Conservation (phyloP, 1,284 basidiomycete genomes). For the Moesziomyces antarcticus region DNA sequence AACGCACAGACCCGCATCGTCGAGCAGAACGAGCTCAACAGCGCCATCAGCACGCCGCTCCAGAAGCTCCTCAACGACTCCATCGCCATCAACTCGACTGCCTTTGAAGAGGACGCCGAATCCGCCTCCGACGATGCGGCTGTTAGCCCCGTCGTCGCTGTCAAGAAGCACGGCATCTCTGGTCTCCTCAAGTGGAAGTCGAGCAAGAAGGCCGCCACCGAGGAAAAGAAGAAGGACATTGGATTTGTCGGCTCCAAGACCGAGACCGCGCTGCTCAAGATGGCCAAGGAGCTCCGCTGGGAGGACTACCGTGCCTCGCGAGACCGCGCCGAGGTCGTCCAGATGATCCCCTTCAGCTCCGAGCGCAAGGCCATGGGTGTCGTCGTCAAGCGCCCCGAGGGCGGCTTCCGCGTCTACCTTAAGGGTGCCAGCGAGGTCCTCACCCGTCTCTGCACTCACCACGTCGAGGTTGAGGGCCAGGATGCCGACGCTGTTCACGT, state of each 20-base stretch:
- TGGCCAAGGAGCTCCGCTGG: slow-evolving; percentile 90
- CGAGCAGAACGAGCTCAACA: slow-evolving; percentile 74
- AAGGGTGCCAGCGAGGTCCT: slow-evolving; percentile 97
- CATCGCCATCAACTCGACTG: slow-evolving; percentile 93
- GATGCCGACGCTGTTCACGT: slow-evolving; percentile 67
- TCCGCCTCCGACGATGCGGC: slow-evolving; percentile 6
- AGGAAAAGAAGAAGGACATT: slow-evolving; percentile 50
- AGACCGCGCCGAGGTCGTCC: slow-evolving; percentile 77
- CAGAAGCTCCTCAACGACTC: slow-evolving; percentile 82
- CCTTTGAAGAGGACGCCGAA: slow-evolving; percentile 76
- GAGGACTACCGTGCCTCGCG: slow-evolving; percentile 78
- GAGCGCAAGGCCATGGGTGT: slow-evolving; percentile 97
- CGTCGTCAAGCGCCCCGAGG: slow-evolving; percentile 76
- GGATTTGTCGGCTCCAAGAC: slow-evolving; percentile 95
- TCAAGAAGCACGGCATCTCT: slow-evolving; percentile 40
- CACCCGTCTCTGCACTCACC: slow-evolving; percentile 77
- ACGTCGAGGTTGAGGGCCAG: slow-evolving; percentile 76
- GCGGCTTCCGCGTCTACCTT: slow-evolving; percentile 78
- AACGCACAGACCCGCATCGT: slow-evolving; percentile 80
- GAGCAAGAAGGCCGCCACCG: slow-evolving; percentile 25
- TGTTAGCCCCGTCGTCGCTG: slow-evolving; percentile 23
- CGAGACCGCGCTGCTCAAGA: slow-evolving; percentile 89
- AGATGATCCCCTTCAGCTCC: slow-evolving; percentile 95
- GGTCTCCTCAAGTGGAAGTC: slow-evolving; percentile 30
- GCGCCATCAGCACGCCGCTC: slow-evolving; percentile 75